Conservation (phyloP, 2,329 filamentous ascomycete species). For the Trichoderma harzianum region DNA sequence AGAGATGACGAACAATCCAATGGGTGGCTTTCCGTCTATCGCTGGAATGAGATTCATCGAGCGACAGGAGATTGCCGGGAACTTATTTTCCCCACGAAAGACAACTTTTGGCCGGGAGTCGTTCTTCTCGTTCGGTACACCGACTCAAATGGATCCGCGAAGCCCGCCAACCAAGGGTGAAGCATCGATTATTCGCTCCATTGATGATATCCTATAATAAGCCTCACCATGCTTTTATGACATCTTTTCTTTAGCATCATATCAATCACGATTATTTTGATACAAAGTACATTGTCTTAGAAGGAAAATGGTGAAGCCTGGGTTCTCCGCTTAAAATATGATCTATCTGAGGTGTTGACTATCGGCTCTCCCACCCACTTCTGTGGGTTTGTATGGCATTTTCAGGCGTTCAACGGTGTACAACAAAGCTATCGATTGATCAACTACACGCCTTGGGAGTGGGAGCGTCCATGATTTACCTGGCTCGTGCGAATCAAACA, state of each 20-base stretch:
- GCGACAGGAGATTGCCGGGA: conserved; percentile 48
- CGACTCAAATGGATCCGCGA: conserved; percentile 60
- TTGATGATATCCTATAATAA: conserved; percentile 68
- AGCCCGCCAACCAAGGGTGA: conserved; percentile 73
- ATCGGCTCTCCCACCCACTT: not conserved
- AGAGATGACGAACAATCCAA: conserved; percentile 67
- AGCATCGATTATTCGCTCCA: conserved; percentile 71
- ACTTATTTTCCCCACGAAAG: conserved; percentile 52
- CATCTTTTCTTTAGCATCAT: not conserved
- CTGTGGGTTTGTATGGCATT: conserved; percentile 7
- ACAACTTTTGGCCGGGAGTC: conserved; percentile 53
- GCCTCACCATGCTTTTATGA: not conserved
- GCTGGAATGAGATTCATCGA: conserved; percentile 50
- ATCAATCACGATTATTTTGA: not conserved
- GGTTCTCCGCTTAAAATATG: not conserved
- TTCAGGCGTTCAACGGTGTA: conserved; percentile 16
- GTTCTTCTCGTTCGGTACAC: conserved; percentile 50
- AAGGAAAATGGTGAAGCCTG: not conserved
- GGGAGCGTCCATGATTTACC: not conserved
- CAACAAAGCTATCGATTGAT: conserved; percentile 1
- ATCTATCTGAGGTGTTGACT: not conserved
- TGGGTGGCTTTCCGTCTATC: conserved; percentile 47
- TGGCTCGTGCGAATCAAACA: not conserved
- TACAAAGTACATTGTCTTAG: not conserved
- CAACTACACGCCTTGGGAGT: not conserved